Conservation (phyloP, 768 basidiomycete species). For the Guyanaporus albipodus region DNA sequence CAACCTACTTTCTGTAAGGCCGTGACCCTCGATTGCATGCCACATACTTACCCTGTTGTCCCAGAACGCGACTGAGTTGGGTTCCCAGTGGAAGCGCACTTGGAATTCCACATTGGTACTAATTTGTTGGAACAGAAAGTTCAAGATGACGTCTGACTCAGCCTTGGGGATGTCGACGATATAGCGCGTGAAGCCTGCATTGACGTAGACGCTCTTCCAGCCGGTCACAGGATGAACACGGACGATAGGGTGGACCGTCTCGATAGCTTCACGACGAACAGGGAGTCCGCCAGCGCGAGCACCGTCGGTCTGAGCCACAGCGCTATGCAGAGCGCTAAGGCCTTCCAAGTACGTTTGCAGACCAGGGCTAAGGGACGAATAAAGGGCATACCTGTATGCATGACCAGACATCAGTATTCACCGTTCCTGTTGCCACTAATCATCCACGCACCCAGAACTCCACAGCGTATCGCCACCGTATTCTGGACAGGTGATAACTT, state of each 20-base stretch:
- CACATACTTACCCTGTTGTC: slow-evolving; percentile 62
- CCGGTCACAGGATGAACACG: slow-evolving; percentile 83
- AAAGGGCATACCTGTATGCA: slow-evolving; percentile 63
- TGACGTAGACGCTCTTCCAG: slow-evolving; percentile 81
- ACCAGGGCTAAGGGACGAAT: slow-evolving; percentile 72
- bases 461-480: slow-evolving; percentile 78
- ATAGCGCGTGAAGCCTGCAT: slow-evolving; percentile 77
- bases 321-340: slow-evolving; percentile 70
- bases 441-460: slow-evolving; percentile 62
- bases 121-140: slow-evolving; percentile 69
- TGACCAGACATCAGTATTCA: slow-evolving; percentile 5
- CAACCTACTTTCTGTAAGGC: slow-evolving; percentile 40
- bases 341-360: slow-evolving; percentile 77
- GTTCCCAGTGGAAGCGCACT: slow-evolving; percentile 74
- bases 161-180: slow-evolving; percentile 78
- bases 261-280: slow-evolving; percentile 65
- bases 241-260: slow-evolving; percentile 75
- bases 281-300: slow-evolving; percentile 63
- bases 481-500: slow-evolving; percentile 65
- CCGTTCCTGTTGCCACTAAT: neutral
- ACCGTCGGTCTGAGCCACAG: slow-evolving; percentile 73
- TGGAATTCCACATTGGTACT: slow-evolving; percentile 69
- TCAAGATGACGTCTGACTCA: slow-evolving; percentile 71
- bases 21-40: neutral
- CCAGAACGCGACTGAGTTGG: slow-evolving; percentile 80